These are phyloP conservation scores for Candida schatavii DNA, from an alignment of 805 yeast species.

Conservation along the genomic window DNA sequence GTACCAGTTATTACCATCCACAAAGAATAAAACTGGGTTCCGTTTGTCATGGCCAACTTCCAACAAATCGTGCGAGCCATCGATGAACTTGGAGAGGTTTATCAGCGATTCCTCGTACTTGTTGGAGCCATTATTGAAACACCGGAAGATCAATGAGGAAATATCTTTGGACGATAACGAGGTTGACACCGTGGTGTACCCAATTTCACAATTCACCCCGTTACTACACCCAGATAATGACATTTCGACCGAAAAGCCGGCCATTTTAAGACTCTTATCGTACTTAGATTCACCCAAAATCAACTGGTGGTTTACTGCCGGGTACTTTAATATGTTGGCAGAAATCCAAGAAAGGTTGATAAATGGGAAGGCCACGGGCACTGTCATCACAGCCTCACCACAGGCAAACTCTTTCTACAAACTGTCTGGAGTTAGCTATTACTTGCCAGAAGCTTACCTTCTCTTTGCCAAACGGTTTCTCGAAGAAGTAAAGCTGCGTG, in stretches of 20 bases:
- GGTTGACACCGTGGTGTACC: constrained; percentile 70
- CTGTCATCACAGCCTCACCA: constrained; percentile 87
- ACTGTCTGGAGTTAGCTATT: constrained; percentile 76
- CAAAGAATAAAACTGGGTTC: constrained; percentile 47
- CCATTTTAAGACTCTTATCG: constrained; percentile 60
- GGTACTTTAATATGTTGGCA: constrained; percentile 90
- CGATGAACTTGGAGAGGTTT: constrained; percentile 48
- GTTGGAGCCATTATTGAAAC: constrained; percentile 59
- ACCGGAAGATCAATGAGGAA: constrained; percentile 25
- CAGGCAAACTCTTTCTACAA: constrained; percentile 90
- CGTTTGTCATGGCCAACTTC: constrained; percentile 70
- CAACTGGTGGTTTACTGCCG: constrained; percentile 90
- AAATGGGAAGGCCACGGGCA: constrained; percentile 56
- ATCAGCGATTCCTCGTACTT: constrained; percentile 53
- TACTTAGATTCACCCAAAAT: constrained; percentile 52
- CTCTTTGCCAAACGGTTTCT: constrained; percentile 70
- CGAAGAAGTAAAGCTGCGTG: constrained; percentile 41
- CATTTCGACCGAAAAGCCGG: constrained; percentile 76
- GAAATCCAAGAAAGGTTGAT: constrained; percentile 60
- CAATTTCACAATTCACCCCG: constrained; percentile 90
- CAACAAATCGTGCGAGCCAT: constrained; percentile 69
- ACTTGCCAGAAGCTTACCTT: constrained; percentile 84
- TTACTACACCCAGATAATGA: constrained; percentile 56
- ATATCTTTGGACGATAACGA: constrained; percentile 33
- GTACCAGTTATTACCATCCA: constrained; percentile 53